These are phyloP conservation scores for Exophiala phaeomuriformis DNA, from an alignment of 2,329 filamentous ascomycete species.

Conservation along the genomic window DNA sequence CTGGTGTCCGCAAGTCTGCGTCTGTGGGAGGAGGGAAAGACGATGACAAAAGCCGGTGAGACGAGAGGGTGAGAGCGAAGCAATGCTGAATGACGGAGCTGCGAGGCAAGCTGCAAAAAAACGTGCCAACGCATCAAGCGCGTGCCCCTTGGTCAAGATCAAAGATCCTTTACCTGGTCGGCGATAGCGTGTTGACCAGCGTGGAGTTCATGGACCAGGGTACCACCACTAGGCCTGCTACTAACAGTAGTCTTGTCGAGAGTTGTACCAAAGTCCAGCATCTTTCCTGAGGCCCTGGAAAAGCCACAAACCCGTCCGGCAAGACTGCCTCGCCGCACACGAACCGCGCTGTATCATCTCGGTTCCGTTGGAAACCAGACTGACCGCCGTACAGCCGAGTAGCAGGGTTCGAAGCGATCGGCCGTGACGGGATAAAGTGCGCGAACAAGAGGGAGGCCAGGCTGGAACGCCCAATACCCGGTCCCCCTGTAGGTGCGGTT, in stretches of 20 bases:
- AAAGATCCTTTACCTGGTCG: constrained; percentile 13
- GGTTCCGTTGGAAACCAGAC: not conserved
- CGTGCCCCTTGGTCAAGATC: constrained; percentile 14
- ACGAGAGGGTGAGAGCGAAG: constrained; percentile 21
- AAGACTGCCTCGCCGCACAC: not conserved
- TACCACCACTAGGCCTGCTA: not conserved
- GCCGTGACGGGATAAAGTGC: too few relatives aligned
- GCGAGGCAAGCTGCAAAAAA: constrained; percentile 9
- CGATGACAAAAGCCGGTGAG: constrained; percentile 1
- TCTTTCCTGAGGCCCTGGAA: not conserved
- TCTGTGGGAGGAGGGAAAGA: not conserved
- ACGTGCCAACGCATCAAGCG: constrained; percentile 27
- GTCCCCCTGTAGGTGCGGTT: too few relatives aligned
- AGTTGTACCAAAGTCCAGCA: not conserved
- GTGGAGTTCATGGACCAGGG: constrained; percentile 2
- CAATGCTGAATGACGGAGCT: constrained; percentile 5
- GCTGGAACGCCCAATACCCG: too few relatives aligned
- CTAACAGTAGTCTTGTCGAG: not conserved
- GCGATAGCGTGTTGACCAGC: constrained; percentile 17
- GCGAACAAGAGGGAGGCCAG: too few relatives aligned
- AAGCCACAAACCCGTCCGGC: not conserved
- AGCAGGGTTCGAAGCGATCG: not conserved
- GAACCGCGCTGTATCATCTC: not conserved
- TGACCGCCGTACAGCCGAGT: not conserved
- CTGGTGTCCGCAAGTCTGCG: constrained; percentile 1